Evolutionary conservation across 257 asterid species (phyloP).

Genomic region (Datura wrightii): DNA sequence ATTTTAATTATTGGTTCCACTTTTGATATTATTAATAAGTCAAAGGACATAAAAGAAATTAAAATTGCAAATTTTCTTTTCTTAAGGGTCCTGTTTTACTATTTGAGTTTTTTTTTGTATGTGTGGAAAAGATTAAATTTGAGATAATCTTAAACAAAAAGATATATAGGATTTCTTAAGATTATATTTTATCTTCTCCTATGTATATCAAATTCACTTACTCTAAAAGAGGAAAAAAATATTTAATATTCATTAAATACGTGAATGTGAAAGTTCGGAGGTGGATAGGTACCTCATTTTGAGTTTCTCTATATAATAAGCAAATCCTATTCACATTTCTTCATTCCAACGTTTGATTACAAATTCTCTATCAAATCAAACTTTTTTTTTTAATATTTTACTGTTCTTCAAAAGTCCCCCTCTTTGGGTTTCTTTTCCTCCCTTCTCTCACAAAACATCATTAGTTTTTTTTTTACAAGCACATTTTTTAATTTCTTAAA

Average conservation of each 20-base stretch:
- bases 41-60: not conserved
- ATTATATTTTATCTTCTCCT: not conserved
- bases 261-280: not conserved
- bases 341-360: not conserved
- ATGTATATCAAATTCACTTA: no score
- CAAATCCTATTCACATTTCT: not conserved
- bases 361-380: no score
- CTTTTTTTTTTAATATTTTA: no score
- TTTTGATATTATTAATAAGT: not conserved
- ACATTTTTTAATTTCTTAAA: not conserved
- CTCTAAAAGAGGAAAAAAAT: not conserved
- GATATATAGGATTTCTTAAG: not conserved
- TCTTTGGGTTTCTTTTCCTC: not conserved
- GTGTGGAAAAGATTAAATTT: not conserved
- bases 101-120: not conserved
- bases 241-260: not conserved
- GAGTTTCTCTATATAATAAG: not conserved
- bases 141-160: not conserved
- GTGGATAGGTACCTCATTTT: not conserved
- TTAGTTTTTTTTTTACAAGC: not conserved
- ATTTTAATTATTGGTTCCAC: not conserved
- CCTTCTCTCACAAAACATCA: conserved; percentile 25
- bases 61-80: not conserved
- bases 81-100: not conserved
- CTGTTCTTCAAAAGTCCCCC: no score